phyloP scores from a whole-genome alignment of 257 asterid species.

The Nicotiana tabacum region DNA sequence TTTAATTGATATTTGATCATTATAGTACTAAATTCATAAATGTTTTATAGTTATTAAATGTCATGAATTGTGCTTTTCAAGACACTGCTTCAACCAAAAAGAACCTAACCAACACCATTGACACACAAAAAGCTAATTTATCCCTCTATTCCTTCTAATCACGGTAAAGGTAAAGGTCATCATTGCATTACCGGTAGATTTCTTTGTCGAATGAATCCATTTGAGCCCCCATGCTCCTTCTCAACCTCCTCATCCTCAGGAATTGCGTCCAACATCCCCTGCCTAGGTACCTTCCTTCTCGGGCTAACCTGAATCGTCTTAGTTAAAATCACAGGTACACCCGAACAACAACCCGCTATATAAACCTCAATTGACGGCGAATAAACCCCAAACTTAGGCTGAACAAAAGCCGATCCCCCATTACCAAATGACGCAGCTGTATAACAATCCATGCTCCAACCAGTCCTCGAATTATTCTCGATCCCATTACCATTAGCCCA shows the following conservation, averaged over 20 bases:
- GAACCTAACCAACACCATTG: neutral
- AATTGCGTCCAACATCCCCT: slow-evolving; percentile 60
- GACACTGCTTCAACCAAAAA: neutral
- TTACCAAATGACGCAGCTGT: slow-evolving; percentile 37
- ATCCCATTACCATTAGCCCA: slow-evolving; percentile 47
- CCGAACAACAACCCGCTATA: slow-evolving; percentile 75
- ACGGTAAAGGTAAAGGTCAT: neutral
- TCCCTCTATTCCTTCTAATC: neutral
- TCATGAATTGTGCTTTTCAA: too few species aligned
- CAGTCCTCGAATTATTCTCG: slow-evolving; percentile 47
- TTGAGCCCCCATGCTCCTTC: slow-evolving; percentile 32
- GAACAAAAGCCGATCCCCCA: slow-evolving; percentile 45
- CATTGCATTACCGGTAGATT: slow-evolving; percentile 44
- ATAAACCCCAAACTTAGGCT: slow-evolving; percentile 38
- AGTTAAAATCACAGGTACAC: slow-evolving; percentile 58
- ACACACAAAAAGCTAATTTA: neutral
- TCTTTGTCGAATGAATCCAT: slow-evolving; percentile 50
- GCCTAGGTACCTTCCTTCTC: slow-evolving; percentile 48
- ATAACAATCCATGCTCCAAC: slow-evolving; percentile 81
- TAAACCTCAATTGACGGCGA: slow-evolving; percentile 73
- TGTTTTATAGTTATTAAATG: too few species aligned
- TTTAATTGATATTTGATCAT: too few species aligned
- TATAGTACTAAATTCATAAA: too few species aligned
- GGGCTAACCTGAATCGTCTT: slow-evolving; percentile 57
- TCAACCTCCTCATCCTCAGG: slow-evolving; percentile 73